A percentile compares a stretch with the other conserved stretches of the same genome.
Evolutionary conservation across 225 moss, liverwort and hornwort species (phyloP).

Genomic region (Asterella californica): DNA sequence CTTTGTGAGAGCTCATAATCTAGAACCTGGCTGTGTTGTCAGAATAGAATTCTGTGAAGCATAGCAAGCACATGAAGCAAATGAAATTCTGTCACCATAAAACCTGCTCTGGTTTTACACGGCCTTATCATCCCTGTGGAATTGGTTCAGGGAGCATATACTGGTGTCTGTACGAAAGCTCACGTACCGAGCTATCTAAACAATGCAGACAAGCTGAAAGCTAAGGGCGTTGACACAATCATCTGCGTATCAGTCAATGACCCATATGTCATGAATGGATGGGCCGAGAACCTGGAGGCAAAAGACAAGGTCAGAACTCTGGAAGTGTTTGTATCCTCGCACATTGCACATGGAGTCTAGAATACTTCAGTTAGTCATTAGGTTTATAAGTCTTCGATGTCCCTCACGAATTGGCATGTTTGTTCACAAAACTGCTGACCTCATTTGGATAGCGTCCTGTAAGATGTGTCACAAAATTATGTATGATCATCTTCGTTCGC

Average conservation of each 20-base stretch:
- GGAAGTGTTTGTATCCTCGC: neutral
- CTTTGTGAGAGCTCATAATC: too few relatives aligned
- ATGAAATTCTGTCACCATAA: too few relatives aligned
- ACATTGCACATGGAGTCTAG: neutral
- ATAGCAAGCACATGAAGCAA: too few relatives aligned
- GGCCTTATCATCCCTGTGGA: neutral
- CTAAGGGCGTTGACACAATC: conserved; percentile 79
- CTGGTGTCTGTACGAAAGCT: conserved; percentile 78
- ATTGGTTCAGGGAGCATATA: conserved; percentile 79
- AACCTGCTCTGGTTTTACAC: neutral
- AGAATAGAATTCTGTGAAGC: too few relatives aligned
- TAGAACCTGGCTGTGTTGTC: neutral
- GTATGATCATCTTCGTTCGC: neutral
- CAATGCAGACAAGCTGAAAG: conserved; percentile 61
- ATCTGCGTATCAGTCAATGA: conserved; percentile 90
- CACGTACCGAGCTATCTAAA: conserved; percentile 90
- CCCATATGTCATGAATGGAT: conserved; percentile 83
- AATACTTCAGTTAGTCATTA: neutral
- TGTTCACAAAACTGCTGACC: neutral
- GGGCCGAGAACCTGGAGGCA: conserved; percentile 88
- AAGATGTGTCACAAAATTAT: neutral
- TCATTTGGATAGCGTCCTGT: neutral
- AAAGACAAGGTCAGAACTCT: conserved; percentile 53
- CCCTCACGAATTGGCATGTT: neutral
- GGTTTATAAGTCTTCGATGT: neutral